Evolutionary conservation across 768 basidiomycete species (phyloP).

Genomic region (Rhizopogon sp.): DNA sequence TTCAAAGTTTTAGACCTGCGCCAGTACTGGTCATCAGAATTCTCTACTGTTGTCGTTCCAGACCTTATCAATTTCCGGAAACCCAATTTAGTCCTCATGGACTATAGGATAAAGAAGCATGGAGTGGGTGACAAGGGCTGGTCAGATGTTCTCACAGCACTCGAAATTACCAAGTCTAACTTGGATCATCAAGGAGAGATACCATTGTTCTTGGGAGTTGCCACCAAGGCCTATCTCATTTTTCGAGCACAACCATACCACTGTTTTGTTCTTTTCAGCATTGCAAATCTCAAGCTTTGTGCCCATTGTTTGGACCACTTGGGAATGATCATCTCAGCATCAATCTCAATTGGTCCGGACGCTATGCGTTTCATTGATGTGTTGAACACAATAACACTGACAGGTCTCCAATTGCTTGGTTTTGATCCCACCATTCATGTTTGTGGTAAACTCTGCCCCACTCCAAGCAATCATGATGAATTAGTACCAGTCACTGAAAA

Average conservation of each 20-base stretch:
- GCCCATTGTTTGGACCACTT: background rate
- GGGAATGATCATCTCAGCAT: background rate
- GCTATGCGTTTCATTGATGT: background rate
- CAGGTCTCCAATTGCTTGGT: background rate
- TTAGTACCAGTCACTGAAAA: too few relatives aligned
- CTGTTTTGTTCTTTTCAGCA: background rate
- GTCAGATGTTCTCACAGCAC: background rate
- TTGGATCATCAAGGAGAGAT: background rate
- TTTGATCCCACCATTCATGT: background rate
- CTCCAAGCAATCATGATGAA: too few relatives aligned
- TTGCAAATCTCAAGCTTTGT: background rate
- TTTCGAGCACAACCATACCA: background rate
- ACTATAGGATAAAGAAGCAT: background rate
- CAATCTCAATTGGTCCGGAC: rapidly evolving
- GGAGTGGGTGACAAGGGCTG: background rate
- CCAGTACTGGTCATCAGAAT: background rate
- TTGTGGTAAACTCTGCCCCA: background rate
- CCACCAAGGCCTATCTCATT: background rate
- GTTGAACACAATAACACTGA: background rate
- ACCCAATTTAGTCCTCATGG: background rate
- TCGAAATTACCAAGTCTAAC: background rate
- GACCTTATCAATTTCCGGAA: background rate
- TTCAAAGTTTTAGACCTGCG: too few relatives aligned
- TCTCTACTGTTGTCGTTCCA: background rate
- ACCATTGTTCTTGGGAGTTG: background rate